phyloP scores from a whole-genome alignment of 257 asterid species.

The Ehretia macrophylla region DNA sequence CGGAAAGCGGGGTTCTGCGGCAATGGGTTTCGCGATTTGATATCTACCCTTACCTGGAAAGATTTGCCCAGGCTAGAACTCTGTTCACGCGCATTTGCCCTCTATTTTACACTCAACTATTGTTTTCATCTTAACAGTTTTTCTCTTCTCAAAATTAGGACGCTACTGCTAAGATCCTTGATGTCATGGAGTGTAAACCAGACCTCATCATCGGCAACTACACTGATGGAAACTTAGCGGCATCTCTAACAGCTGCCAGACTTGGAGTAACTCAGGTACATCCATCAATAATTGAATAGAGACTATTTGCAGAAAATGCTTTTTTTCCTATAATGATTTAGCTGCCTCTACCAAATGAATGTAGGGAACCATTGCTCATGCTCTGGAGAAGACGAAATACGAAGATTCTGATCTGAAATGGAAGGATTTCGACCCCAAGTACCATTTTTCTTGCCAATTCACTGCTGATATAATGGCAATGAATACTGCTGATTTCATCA shows the following conservation, averaged over 20 bases:
- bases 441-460: slow-evolving; percentile 86
- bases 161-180: slow-evolving; percentile 58
- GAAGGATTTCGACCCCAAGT: slow-evolving; percentile 66
- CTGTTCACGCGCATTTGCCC: neutral
- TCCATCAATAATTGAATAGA: slow-evolving; percentile 2
- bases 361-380: slow-evolving; percentile 93
- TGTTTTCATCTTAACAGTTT: neutral
- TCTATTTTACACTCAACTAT: neutral
- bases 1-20: slow-evolving; percentile 58
- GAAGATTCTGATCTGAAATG: slow-evolving; percentile 82
- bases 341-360: neutral
- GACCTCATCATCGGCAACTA: slow-evolving; percentile 84
- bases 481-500: slow-evolving; percentile 80
- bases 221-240: slow-evolving; percentile 84
- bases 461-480: slow-evolving; percentile 77
- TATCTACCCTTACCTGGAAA: slow-evolving; percentile 70
- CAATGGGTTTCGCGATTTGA: slow-evolving; percentile 85
- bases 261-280: slow-evolving; percentile 74
- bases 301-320: no score
- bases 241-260: slow-evolving; percentile 67
- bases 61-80: slow-evolving; percentile 50
- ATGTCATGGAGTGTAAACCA: slow-evolving; percentile 76
- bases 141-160: slow-evolving; percentile 36
- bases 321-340: neutral
- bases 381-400: slow-evolving; percentile 82